Conservation (phyloP, 805 yeast genomes). For the Saturnispora saitoi region DNA sequence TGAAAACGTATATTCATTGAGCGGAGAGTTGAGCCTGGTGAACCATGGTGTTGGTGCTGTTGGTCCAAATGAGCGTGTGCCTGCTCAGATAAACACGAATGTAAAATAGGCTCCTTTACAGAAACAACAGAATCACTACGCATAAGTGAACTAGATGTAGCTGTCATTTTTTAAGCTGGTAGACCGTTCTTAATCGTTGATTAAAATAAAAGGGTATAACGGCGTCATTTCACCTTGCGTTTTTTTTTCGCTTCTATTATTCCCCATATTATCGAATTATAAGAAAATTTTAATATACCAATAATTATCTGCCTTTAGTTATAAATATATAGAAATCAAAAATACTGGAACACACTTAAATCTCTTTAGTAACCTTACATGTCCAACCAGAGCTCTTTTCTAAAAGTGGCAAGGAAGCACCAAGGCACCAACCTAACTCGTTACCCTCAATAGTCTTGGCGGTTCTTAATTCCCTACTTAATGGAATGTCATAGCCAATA, state of each 20-base stretch:
- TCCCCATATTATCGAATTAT: no score
- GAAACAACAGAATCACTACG: conserved; percentile 3
- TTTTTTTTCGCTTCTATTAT: background rate
- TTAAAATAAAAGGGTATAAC: background rate
- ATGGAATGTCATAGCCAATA: conserved; percentile 95
- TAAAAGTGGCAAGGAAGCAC: conserved; percentile 89
- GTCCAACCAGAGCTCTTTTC: conserved; percentile 63
- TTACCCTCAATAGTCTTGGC: conserved; percentile 83
- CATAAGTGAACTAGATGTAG: conserved; percentile 1
- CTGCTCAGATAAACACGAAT: conserved; percentile 5
- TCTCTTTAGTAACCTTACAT: conserved; percentile 39
- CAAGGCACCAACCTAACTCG: conserved; percentile 98
- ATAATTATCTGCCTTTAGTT: background rate
- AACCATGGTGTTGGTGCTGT: background rate
- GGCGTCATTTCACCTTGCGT: background rate
- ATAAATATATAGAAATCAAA: background rate
- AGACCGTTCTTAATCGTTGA: conserved; percentile 16
- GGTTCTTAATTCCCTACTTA: conserved; percentile 80
- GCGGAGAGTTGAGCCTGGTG: conserved; percentile 3
- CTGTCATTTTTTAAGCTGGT: conserved; percentile 31
- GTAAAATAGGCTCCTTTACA: conserved; percentile 8
- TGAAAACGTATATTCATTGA: background rate
- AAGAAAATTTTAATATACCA: background rate
- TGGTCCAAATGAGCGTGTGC: background rate
- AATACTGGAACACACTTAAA: background rate